A percentile compares a stretch with the other conserved stretches of the same genome.
Evolutionary conservation across 2,329 filamentous ascomycete genomes (phyloP).

Genomic region (Ophiostoma populinum): DNA sequence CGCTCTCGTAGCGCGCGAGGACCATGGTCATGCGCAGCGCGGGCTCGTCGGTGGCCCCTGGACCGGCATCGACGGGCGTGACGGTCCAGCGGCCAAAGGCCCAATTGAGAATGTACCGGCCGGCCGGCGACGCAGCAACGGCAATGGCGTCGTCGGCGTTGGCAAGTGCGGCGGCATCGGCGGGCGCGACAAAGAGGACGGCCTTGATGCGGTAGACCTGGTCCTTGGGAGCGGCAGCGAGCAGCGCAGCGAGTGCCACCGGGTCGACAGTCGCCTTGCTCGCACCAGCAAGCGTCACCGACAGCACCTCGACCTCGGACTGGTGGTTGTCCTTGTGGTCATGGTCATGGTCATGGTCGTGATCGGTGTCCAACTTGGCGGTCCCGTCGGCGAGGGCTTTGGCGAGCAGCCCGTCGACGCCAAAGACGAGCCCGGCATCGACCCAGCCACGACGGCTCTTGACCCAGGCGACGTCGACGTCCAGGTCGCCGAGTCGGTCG

Average conservation of each 20-base stretch:
- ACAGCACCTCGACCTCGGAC: conserved; percentile 83
- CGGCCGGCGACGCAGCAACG: conserved; percentile 13
- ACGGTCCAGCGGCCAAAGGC: conserved; percentile 94
- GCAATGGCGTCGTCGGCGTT: conserved; percentile 21
- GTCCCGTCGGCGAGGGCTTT: conserved; percentile 26
- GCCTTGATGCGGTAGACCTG: conserved; percentile 93
- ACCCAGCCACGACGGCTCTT: conserved; percentile 74
- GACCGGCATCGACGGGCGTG: conserved; percentile 33
- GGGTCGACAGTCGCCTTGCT: conserved; percentile 25
- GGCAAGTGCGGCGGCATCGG: too few species aligned
- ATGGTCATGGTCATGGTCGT: conserved; percentile 19
- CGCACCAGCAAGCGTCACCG: conserved; percentile 44
- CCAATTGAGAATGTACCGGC: conserved; percentile 87
- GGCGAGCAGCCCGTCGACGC: conserved; percentile 54
- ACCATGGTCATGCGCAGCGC: conserved; percentile 58
- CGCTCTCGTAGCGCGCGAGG: conserved; percentile 53
- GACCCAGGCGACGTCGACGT: conserved; percentile 64
- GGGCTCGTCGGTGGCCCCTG: conserved; percentile 31
- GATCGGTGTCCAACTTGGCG: conserved; percentile 18
- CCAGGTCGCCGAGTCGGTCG: conserved; percentile 64
- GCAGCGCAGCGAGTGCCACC: conserved; percentile 46
- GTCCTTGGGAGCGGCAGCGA: conserved; percentile 67
- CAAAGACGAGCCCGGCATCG: conserved; percentile 63
- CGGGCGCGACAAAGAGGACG: conserved; percentile 31
- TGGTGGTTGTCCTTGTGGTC: conserved; percentile 45